These are phyloP conservation scores for Climacium dendroides DNA, from an alignment of 225 moss, liverwort and hornwort species.

Conservation along the genomic window DNA sequence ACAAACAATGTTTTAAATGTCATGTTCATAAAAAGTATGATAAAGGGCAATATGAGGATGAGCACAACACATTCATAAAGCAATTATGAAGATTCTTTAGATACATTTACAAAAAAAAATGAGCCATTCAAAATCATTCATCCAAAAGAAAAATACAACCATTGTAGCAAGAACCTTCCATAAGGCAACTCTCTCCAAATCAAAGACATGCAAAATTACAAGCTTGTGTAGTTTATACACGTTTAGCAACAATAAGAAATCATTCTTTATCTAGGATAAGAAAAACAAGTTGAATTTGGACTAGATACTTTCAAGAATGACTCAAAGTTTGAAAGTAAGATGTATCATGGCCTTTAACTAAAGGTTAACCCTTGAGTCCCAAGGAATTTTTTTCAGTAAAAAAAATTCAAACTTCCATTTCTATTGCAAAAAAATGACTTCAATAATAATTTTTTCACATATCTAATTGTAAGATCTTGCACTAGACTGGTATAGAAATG, in stretches of 20 bases:
- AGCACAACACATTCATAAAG: too few species aligned
- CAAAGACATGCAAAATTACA: neutral
- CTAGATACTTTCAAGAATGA: neutral
- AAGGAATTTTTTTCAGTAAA: too few species aligned
- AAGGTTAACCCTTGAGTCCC: fast-evolving
- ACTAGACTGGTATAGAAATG: too few species aligned
- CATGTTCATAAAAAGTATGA: neutral
- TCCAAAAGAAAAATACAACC: too few species aligned
- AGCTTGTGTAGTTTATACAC: neutral
- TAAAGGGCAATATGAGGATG: too few species aligned
- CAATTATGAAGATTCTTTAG: too few species aligned
- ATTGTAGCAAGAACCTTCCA: neutral
- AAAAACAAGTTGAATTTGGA: neutral
- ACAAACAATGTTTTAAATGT: neutral
- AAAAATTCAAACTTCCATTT: too few species aligned
- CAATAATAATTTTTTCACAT: too few species aligned
- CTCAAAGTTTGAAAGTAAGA: neutral
- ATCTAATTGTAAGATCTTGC: too few species aligned
- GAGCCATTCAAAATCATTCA: too few species aligned
- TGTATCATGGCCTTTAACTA: neutral
- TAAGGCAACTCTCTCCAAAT: neutral
- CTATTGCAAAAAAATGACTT: too few species aligned
- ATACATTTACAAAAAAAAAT: too few species aligned
- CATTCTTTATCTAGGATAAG: neutral
- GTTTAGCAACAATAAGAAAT: neutral